Evolutionary conservation across 805 yeast species (phyloP).

Genomic region (Metschnikowia bowlesiae): DNA sequence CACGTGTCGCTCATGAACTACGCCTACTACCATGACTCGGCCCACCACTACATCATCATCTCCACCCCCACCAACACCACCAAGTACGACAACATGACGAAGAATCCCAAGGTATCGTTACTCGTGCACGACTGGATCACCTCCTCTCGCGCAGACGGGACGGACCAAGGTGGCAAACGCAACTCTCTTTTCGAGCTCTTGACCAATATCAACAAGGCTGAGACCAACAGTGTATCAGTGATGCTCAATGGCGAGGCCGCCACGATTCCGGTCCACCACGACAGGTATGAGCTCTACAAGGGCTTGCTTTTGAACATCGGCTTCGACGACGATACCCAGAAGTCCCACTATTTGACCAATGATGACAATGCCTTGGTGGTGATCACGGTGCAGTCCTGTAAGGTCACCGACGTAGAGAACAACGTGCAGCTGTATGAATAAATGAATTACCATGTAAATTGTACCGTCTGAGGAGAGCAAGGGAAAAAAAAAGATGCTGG

Average conservation of each 20-base stretch:
- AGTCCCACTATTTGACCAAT: constrained; percentile 37
- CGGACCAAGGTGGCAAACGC: constrained; percentile 13
- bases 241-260: constrained; percentile 72
- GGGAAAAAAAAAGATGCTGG: constrained; percentile 28
- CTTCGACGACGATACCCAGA: constrained; percentile 67
- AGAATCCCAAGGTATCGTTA: constrained; percentile 75
- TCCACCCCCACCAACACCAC: constrained; percentile 70
- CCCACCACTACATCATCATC: constrained; percentile 54
- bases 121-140: constrained; percentile 90
- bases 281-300: constrained; percentile 57
- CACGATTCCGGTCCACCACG: constrained; percentile 39
- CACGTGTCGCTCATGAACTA: constrained; percentile 92
- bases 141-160: constrained; percentile 37
- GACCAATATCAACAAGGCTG: constrained; percentile 73
- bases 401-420: constrained; percentile 75
- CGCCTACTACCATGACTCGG: constrained; percentile 49
- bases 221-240: constrained; percentile 69
- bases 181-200: constrained; percentile 48
- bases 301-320: constrained; percentile 56
- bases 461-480: neutral
- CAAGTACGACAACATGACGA: constrained; percentile 63
- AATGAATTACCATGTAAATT: neutral
- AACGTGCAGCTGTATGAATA: constrained; percentile 38
- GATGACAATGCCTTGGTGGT: constrained; percentile 64
- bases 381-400: constrained; percentile 61